Evolutionary conservation across 1,139 yeast species (phyloP).

Genomic region (Yamadazyma epiphylla): DNA sequence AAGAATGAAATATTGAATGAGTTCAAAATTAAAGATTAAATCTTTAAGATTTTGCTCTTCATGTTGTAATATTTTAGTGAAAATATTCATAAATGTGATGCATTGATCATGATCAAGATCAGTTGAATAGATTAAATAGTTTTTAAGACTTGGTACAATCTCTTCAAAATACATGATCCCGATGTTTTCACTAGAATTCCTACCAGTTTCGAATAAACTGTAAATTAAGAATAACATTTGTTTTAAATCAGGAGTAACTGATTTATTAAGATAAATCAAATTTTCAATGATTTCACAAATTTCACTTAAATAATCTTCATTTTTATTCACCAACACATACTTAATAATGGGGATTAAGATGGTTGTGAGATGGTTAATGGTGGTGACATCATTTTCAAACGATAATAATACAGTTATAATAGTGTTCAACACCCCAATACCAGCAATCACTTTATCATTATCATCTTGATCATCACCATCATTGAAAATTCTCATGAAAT

Average conservation of each 20-base stretch:
- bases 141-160: slow-evolving; percentile 68
- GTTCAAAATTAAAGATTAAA: slow-evolving; percentile 45
- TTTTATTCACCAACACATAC: slow-evolving; percentile 56
- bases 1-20: slow-evolving; percentile 54
- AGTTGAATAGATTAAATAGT: slow-evolving; percentile 72
- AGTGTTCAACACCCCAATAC: slow-evolving; percentile 81
- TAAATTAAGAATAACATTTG: slow-evolving; percentile 55
- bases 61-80: slow-evolving; percentile 24
- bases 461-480: slow-evolving; percentile 58
- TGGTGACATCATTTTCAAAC: slow-evolving; percentile 74
- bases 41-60: slow-evolving; percentile 45
- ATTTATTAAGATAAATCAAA: slow-evolving; percentile 70
- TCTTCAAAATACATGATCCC: slow-evolving; percentile 71
- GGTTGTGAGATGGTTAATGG: slow-evolving; percentile 65
- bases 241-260: slow-evolving; percentile 78
- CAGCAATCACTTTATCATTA: slow-evolving; percentile 84
- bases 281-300: slow-evolving; percentile 82
- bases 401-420: slow-evolving; percentile 83
- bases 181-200: slow-evolving; percentile 16
- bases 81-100: slow-evolving; percentile 6
- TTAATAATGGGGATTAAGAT: slow-evolving; percentile 72
- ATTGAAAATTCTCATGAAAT: slow-evolving; percentile 67
- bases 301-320: slow-evolving; percentile 82
- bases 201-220: slow-evolving; percentile 48
- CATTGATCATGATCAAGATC: slow-evolving; percentile 36